Conservation (phyloP, 306 rosid species). For the Malus fusca region DNA sequence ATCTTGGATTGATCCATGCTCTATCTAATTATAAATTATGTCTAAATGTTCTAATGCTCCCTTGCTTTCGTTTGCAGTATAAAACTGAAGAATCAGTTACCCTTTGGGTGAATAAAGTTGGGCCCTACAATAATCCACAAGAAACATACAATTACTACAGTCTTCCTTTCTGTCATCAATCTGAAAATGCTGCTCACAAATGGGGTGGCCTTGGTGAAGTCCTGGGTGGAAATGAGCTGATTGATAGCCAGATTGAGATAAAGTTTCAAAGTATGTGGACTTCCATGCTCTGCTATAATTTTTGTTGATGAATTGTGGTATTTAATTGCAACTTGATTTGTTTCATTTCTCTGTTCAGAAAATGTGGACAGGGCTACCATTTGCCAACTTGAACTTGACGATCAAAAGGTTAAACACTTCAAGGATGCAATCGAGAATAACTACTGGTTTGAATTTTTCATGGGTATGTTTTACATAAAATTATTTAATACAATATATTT, state of each 20-base stretch:
- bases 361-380: conserved; percentile 65
- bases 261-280: conserved; percentile 54
- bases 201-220: conserved; percentile 99
- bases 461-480: conserved; percentile 59
- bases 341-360: conserved; percentile 31
- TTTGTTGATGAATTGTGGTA: conserved; percentile 1
- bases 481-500: background rate
- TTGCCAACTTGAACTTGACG: conserved; percentile 57
- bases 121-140: conserved; percentile 96
- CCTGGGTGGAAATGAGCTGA: conserved; percentile 93
- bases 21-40: background rate
- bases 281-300: conserved; percentile 4
- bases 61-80: conserved; percentile 51
- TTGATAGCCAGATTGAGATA: conserved; percentile 78
- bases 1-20: background rate
- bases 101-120: conserved; percentile 99
- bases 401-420: conserved; percentile 66
- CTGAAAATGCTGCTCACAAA: conserved; percentile 67
- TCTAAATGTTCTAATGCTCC: background rate
- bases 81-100: conserved; percentile 52
- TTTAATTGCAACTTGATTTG: conserved; percentile 6
- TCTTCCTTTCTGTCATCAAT: conserved; percentile 78
- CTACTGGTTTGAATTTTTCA: conserved; percentile 95
- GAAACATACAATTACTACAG: conserved; percentile 94
- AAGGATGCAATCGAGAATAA: conserved; percentile 88